Percentiles rank a stretch among this genome's conserved stretches.
Conservation (phyloP, 257 asterid genomes). For the Solanum paucissectum region DNA sequence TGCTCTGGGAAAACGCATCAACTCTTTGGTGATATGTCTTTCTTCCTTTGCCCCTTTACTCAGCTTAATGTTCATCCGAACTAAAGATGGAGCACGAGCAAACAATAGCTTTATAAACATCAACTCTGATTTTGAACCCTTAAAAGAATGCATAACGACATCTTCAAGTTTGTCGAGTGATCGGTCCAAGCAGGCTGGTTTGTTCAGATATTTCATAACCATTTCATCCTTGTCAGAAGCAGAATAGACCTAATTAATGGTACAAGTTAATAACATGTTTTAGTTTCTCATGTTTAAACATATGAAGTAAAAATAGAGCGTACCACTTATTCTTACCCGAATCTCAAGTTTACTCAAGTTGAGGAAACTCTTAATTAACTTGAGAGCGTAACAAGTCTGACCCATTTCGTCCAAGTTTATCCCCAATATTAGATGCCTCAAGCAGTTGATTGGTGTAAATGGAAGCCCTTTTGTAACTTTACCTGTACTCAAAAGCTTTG, state of each 20-base stretch:
- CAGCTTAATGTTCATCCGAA: too few relatives aligned
- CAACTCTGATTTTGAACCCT: too few relatives aligned
- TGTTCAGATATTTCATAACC: too few relatives aligned
- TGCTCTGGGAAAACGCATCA: too few relatives aligned
- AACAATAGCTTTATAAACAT: too few relatives aligned
- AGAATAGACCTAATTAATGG: background rate
- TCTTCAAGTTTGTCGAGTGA: too few relatives aligned
- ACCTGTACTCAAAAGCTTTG: background rate
- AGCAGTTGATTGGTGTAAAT: background rate
- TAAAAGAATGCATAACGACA: too few relatives aligned
- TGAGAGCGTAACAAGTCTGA: background rate
- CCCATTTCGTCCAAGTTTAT: background rate
- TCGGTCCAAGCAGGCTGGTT: too few relatives aligned
- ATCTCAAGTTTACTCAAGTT: background rate
- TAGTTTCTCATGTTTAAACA: background rate
- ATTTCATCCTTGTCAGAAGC: background rate
- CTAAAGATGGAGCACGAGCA: too few relatives aligned
- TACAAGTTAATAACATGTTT: background rate
- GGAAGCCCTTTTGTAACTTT: background rate
- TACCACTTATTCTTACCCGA: background rate
- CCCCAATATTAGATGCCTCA: background rate
- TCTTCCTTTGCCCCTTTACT: too few relatives aligned
- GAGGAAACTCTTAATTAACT: background rate
- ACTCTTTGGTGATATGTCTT: too few relatives aligned
- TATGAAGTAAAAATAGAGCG: background rate